Conservation (phyloP, 805 yeast genomes). For the Candida sanyiensis region DNA sequence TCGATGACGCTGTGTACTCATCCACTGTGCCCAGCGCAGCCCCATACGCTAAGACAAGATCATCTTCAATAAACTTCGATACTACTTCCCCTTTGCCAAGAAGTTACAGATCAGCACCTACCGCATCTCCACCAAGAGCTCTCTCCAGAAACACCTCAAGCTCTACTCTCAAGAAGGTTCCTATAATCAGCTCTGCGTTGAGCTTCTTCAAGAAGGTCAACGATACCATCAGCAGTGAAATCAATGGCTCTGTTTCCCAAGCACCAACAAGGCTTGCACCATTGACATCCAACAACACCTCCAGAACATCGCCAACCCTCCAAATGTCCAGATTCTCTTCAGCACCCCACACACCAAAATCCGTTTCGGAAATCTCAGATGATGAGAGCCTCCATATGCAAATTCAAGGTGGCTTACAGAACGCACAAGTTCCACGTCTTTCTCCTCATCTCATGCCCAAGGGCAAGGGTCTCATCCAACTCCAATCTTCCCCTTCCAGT, state of each 20-base stretch:
- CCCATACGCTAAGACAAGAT: slow-evolving; percentile 1
- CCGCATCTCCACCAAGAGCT: slow-evolving; percentile 5
- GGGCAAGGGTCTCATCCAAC: background rate
- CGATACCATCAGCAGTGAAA: slow-evolving; percentile 6
- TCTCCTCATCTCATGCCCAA: slow-evolving; percentile 6
- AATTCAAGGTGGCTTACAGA: too few relatives aligned
- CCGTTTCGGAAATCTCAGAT: slow-evolving; percentile 22
- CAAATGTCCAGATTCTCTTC: slow-evolving; percentile 10
- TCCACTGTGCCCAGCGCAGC: slow-evolving; percentile 9
- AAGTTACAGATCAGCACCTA: too few relatives aligned
- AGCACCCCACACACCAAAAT: slow-evolving; percentile 17
- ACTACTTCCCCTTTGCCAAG: too few relatives aligned
- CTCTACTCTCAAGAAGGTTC: slow-evolving; percentile 18
- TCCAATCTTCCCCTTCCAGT: slow-evolving; percentile 7
- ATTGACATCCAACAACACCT: background rate
- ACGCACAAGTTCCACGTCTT: background rate
- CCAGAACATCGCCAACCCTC: slow-evolving; percentile 10
- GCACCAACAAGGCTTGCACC: too few relatives aligned
- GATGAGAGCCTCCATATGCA: slow-evolving; percentile 11
- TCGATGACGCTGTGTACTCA: slow-evolving; percentile 58
- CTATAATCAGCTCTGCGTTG: slow-evolving; percentile 21
- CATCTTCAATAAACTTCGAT: background rate
- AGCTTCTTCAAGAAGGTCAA: slow-evolving; percentile 22
- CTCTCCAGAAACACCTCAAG: slow-evolving; percentile 3
- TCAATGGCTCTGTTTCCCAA: slow-evolving; percentile 2